Base-by-base conservation (phyloP, 2,329 filamentous ascomycete genomes). In the Chaetomium sp. region DNA sequence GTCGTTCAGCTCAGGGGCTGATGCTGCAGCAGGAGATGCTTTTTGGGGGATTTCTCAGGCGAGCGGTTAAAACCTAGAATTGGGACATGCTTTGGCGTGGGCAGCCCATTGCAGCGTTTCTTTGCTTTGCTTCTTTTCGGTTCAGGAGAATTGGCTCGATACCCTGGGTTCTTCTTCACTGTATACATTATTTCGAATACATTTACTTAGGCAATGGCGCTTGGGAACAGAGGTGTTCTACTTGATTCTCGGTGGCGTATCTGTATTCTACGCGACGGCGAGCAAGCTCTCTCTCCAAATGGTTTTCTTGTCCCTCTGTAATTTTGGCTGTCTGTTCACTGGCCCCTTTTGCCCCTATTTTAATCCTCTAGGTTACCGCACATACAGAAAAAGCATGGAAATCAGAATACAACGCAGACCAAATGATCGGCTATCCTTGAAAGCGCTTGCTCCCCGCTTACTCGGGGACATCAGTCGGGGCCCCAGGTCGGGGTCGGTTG, bases 401-500 rank as follows among this genome's bases (percentile, higher is more conserved):
- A 23, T 23, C 19, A 8, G 16, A 27, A 59, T 57, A 23, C 38
- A 60, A 60, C 13, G 47, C 23, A 60, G n/a, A 33, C 21, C 10
- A 27, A 27, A n/a, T 27, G 27, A 50, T 63, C 51, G 68, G 29
- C 51, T 65, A 54, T 70, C 68, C 53, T 64, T 63, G n/a, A 51
- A 70, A 68, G 13, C 59, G 60, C 50, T 67, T 67, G 23, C 57
- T 60, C 55, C 67, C 60, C 38, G 65, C 63, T 42, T 70, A 68
- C 42, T 65, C 57, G 33, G 60, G 58, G 12, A 60, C 64, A 8
- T 68, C 63, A 8, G 59, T 63, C 23, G 60, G 59, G 12, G 63
- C 68, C 51, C 65, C 67, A 21, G 68, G 63, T 12, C 59, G 66
- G 19, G 68, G 63, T 19, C 72, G 70, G 67, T 74, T 74, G 54